A percentile compares a stretch with the other conserved stretches of the same genome.
Conservation (phyloP, 148 eudicot genomes). For the Rhododendron molle region DNA sequence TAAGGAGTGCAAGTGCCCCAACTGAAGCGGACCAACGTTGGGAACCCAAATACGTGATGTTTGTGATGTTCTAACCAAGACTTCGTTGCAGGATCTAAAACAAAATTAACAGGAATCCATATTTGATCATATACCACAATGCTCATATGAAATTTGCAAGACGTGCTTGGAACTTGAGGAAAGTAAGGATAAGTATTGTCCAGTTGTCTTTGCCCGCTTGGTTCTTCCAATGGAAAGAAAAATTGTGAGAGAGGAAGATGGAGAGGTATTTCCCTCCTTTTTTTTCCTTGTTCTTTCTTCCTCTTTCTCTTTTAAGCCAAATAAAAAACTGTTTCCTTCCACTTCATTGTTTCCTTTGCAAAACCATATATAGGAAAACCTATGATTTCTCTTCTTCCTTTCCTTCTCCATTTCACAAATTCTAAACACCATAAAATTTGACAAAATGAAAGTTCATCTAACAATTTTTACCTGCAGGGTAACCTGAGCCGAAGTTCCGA, state of each 20-base stretch:
- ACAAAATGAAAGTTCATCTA: not conserved
- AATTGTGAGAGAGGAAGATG: not conserved
- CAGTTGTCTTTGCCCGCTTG: not conserved
- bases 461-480: constrained; percentile 71
- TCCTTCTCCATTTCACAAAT: not conserved
- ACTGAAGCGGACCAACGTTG: constrained; percentile 90
- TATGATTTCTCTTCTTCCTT: not conserved
- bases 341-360: not conserved
- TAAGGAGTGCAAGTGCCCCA: constrained; percentile 92
- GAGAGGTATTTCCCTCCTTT: not conserved
- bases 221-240: not conserved
- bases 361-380: not conserved
- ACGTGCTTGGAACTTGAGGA: not conserved
- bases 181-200: not conserved
- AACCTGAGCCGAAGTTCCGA: constrained; percentile 87
- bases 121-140: not conserved
- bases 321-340: not conserved
- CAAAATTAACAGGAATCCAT: not conserved
- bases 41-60: constrained; percentile 89
- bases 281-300: not conserved
- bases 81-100: constrained; percentile 83
- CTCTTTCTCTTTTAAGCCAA: not conserved
- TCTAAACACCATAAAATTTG: not conserved
- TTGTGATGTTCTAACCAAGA: constrained; percentile 84
- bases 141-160: not conserved